phyloP scores from a whole-genome alignment of 352 stramenopile species.

The Globisporangium spiculum region DNA sequence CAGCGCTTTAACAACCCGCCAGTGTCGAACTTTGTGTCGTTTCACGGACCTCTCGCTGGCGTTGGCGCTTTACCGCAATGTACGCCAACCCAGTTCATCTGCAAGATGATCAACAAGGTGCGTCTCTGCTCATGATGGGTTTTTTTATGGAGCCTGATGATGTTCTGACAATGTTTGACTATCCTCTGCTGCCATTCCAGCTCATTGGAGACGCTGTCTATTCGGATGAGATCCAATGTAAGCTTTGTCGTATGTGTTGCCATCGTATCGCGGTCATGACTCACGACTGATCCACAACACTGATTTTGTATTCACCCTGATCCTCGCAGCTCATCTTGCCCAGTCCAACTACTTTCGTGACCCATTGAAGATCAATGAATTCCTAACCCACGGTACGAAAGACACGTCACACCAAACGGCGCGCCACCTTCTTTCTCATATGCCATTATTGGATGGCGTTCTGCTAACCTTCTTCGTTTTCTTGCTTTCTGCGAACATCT shows the following conservation, averaged over 20 bases:
- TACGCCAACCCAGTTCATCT: slow-evolving; percentile 79
- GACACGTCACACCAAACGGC: neutral
- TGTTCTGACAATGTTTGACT: neutral
- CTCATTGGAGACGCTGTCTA: slow-evolving; percentile 87
- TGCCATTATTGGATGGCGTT: neutral
- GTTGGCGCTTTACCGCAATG: slow-evolving; percentile 89
- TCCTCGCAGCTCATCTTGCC: slow-evolving; percentile 56
- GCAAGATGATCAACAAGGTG: slow-evolving; percentile 80
- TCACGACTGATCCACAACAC: neutral
- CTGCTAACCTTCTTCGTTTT: neutral
- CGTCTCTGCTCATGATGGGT: neutral
- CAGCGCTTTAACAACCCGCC: slow-evolving; percentile 91
- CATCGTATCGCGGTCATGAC: neutral
- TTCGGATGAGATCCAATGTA: slow-evolving; percentile 81
- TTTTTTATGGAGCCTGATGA: slow-evolving; percentile 5
- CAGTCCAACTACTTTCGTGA: slow-evolving; percentile 95
- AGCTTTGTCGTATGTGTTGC: neutral
- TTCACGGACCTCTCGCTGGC: slow-evolving; percentile 91
- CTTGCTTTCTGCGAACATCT: neutral
- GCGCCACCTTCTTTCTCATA: neutral
- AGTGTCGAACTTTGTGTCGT: slow-evolving; percentile 88
- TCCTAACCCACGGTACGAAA: slow-evolving; percentile 57
- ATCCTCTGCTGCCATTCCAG: slow-evolving; percentile 27
- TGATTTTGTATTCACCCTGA: neutral
- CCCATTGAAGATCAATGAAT: slow-evolving; percentile 68